Conservation (phyloP, 768 basidiomycete species). For the Suillus spraguei region DNA sequence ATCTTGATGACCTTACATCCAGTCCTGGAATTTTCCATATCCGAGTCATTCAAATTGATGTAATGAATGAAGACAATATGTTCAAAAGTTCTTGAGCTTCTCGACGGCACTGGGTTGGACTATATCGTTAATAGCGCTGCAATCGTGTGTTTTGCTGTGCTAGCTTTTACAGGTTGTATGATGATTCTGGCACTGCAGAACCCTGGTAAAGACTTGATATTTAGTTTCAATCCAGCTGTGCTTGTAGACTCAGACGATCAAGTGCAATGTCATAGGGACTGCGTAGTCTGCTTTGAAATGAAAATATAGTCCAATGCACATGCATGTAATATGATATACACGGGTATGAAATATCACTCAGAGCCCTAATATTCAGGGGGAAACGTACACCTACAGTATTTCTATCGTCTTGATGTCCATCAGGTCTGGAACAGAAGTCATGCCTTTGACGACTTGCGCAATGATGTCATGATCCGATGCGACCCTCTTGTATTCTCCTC, state of each 20-base stretch:
- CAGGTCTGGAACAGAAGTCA: not conserved
- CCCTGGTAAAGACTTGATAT: conserved; percentile 26
- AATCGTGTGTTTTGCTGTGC: conserved; percentile 29
- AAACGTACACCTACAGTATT: not conserved
- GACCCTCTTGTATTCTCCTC: not conserved
- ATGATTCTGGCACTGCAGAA: conserved; percentile 19
- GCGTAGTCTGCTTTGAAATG: too few relatives aligned
- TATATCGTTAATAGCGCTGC: conserved; percentile 43
- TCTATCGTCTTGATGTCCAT: not conserved
- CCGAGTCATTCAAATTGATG: conserved; percentile 36
- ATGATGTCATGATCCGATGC: not conserved
- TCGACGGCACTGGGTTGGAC: conserved; percentile 34
- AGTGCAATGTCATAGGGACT: conserved; percentile 34
- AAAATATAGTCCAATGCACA: too few relatives aligned
- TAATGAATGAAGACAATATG: conserved; percentile 27
- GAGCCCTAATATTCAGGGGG: too few relatives aligned
- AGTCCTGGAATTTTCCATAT: conserved; percentile 30
- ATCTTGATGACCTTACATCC: conserved; percentile 16
- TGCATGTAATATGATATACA: too few relatives aligned
- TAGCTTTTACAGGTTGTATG: conserved; percentile 2
- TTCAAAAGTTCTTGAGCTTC: conserved; percentile 23
- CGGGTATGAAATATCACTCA: too few relatives aligned
- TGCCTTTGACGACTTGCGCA: not conserved
- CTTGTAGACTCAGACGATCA: conserved; percentile 24
- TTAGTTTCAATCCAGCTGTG: conserved; percentile 23